These are phyloP conservation scores for Lotmaria passim DNA, from an alignment of 208 protist species.

Conservation along the genomic window DNA sequence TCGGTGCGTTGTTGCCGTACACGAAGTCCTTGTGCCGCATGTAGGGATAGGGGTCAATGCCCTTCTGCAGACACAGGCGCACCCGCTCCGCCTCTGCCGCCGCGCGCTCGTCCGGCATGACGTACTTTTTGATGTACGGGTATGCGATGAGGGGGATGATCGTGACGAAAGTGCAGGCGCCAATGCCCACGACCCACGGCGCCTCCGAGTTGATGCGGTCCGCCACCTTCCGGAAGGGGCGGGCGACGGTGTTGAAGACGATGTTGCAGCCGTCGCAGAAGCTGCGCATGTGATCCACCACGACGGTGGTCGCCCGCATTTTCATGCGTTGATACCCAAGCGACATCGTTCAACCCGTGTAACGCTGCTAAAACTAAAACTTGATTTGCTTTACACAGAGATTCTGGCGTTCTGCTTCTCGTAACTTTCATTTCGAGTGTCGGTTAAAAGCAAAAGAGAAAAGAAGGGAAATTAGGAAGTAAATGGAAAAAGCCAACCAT, in stretches of 20 bases:
- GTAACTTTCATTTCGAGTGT: no score
- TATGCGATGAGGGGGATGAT: conserved; percentile 66
- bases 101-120: conserved; percentile 52
- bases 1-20: conserved; percentile 67
- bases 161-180: conserved; percentile 49
- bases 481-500: no score
- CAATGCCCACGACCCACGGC: conserved; percentile 74
- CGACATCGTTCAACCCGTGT: conserved; percentile 41
- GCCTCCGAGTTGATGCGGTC: conserved; percentile 66
- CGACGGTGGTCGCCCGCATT: conserved; percentile 65
- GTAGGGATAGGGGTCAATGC: conserved; percentile 90
- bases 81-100: conserved; percentile 84
- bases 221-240: conserved; percentile 48
- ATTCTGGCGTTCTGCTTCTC: no score
- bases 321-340: conserved; percentile 79
- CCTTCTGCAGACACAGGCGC: conserved; percentile 89
- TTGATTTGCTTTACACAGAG: no score
- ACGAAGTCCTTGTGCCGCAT: conserved; percentile 86
- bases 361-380: not conserved
- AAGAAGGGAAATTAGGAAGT: no score
- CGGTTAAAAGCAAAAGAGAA: no score
- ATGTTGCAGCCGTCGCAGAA: conserved; percentile 76
- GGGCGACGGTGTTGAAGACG: conserved; percentile 38
- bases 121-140: conserved; percentile 67
- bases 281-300: conserved; percentile 59